Conservation (phyloP, 2,329 filamentous ascomycete genomes). For the Ophiostoma triangulosporum region DNA sequence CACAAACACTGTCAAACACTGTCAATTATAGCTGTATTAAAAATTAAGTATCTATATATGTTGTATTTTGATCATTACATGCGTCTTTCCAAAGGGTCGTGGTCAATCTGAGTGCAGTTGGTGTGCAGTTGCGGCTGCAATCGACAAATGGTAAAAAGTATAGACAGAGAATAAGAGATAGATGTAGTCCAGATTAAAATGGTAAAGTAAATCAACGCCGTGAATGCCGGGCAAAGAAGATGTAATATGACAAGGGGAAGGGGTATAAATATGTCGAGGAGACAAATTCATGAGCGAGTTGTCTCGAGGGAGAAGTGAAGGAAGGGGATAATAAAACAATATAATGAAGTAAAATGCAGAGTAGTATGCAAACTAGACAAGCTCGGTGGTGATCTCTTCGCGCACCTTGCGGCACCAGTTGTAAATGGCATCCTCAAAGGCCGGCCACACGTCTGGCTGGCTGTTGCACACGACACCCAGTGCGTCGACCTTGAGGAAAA, state of each 20-base stretch:
- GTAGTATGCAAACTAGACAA: constrained; percentile 10
- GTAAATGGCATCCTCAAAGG: constrained; percentile 72
- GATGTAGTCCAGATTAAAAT: not conserved
- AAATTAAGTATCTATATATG: not conserved
- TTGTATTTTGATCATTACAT: not conserved
- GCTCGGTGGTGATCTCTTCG: constrained; percentile 65
- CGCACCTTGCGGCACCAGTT: constrained; percentile 74
- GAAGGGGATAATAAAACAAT: constrained; percentile 1
- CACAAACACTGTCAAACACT: too few relatives aligned
- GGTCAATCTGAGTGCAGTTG: not conserved
- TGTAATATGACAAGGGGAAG: not conserved
- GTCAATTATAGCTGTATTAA: not conserved
- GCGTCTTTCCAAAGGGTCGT: not conserved
- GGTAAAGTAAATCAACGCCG: not conserved
- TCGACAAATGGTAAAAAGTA: not conserved
- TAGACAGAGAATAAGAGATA: not conserved
- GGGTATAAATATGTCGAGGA: not conserved
- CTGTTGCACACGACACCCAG: constrained; percentile 73
- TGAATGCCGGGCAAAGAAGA: not conserved
- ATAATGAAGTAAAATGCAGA: not conserved
- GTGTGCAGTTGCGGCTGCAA: not conserved
- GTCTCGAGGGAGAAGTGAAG: not conserved
- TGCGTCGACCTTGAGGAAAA: constrained; percentile 69
- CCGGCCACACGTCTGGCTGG: constrained; percentile 55
- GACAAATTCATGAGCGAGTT: not conserved